These are phyloP conservation scores for Prunus padus DNA, from an alignment of 306 rosid species.

Conservation along the genomic window DNA sequence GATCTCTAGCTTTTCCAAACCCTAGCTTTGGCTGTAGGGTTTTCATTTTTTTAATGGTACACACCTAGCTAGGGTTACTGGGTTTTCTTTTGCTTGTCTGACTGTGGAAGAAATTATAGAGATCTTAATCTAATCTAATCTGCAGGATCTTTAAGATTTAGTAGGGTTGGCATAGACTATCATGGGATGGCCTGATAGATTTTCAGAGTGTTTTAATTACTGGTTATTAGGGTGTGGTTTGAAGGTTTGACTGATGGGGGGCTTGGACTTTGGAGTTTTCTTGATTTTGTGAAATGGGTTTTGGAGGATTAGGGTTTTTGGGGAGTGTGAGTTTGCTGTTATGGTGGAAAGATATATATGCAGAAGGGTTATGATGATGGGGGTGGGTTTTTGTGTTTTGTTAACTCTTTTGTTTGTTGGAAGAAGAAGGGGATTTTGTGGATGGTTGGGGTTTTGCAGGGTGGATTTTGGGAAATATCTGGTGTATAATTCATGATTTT, in stretches of 20 bases:
- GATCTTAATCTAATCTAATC: not conserved
- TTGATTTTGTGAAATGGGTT: not conserved
- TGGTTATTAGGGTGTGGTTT: not conserved
- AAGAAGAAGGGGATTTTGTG: slow-evolving; percentile 2
- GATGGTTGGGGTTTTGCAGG: not conserved
- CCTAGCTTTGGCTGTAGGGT: not conserved
- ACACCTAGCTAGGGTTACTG: not conserved
- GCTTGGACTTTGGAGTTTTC: not conserved
- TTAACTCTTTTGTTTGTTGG: not conserved
- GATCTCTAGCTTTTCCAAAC: not conserved
- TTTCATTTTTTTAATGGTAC: too few species aligned
- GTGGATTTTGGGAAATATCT: slow-evolving; percentile 5
- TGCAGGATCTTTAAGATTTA: slow-evolving; percentile 10
- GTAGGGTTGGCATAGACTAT: not conserved
- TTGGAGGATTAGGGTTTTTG: slow-evolving; percentile 1
- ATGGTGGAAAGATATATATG: not conserved
- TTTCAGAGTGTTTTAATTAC: slow-evolving; percentile 1
- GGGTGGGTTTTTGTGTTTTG: slow-evolving; percentile 2
- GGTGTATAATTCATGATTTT: not conserved
- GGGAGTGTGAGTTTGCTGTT: not conserved
- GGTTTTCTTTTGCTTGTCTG: not conserved
- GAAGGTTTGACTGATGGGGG: not conserved
- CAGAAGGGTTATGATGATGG: not conserved
- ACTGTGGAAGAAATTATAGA: not conserved
- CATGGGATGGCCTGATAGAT: not conserved